Evolutionary conservation across 1,284 basidiomycete species (phyloP), one percentile per base, ranked within the genome.

Genomic region (Mycosarcoma mackinlayi): DNA sequence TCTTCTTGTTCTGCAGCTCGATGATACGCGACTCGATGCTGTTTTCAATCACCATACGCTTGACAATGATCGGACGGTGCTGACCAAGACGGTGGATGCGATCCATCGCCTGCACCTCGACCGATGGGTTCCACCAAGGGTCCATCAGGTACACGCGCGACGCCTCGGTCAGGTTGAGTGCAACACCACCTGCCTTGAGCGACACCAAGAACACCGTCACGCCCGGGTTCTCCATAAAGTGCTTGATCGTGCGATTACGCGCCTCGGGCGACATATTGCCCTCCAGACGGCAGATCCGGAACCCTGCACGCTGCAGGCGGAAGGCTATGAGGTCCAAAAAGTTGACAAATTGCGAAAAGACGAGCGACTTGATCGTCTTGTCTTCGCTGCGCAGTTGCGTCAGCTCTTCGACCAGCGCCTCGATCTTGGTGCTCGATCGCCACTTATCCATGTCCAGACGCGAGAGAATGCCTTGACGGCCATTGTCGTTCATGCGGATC

Each of bases 211-310:
- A 98, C 13, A 99, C 92, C 4, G 94, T 97, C 37, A 97, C 93
- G 59, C 93, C 88, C 2, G 94, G 90, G 21, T 93, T 97, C 79
- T 91, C 91, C 91, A 94, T 95, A 83, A 96, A 96, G 83, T 96
- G 88, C 83, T 94, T 89, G 80, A 96, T 95, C 7, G 94, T 96
- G 23, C 92, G 91, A 84, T 98, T 92, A 73, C 95, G 88, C 54
- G 94, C 94, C 81, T 95, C 92, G 16, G 95, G 95, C 19, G 90
- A 91, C 95, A 99, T 98, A 19, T 92, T 93, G 49, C 96, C 96
- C 83, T 98, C 93, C 41, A 98, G 85, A 35, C 96, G 90, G 80
- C 94, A 98, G 56, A 96, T 89, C 89, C 94, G 83, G 77, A 84
- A 85, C 0, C 95, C 95, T 38, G 94, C 92, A 56, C 89, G 89